Evolutionary conservation across 768 basidiomycete species (phyloP).

Genomic region (Boletus rufocinnamomeus): DNA sequence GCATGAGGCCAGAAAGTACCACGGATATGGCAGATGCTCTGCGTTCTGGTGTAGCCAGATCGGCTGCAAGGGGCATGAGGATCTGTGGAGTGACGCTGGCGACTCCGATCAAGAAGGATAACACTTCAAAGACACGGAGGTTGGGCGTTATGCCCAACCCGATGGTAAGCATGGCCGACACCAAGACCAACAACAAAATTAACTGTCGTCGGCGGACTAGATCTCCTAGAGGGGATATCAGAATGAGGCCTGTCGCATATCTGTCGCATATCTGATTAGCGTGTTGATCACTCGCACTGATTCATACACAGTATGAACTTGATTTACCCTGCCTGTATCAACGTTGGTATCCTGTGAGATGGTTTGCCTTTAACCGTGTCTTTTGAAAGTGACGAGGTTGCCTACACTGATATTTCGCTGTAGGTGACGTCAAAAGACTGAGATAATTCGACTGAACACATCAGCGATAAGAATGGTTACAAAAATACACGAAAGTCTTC

Average conservation of each 20-base stretch:
- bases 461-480: not conserved
- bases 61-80: slow-evolving; percentile 73
- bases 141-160: slow-evolving; percentile 66
- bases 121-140: slow-evolving; percentile 59
- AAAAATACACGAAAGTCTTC: not conserved
- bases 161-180: slow-evolving; percentile 62
- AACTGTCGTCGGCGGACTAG: slow-evolving; percentile 75
- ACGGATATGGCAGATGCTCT: slow-evolving; percentile 78
- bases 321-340: slow-evolving; percentile 65
- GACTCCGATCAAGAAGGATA: slow-evolving; percentile 73
- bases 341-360: slow-evolving; percentile 56
- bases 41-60: slow-evolving; percentile 73
- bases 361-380: not conserved
- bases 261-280: slow-evolving; percentile 60
- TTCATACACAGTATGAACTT: not conserved
- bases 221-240: slow-evolving; percentile 84
- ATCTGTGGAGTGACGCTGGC: slow-evolving; percentile 77
- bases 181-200: slow-evolving; percentile 55
- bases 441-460: slow-evolving; percentile 36
- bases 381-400: not conserved
- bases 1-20: slow-evolving; percentile 64
- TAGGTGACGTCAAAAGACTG: slow-evolving; percentile 43
- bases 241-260: slow-evolving; percentile 69
- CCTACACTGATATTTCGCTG: slow-evolving; percentile 36
- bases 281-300: not conserved